These are phyloP conservation scores for Mucor piriformis DNA, from an alignment of 371 early-diverging fungal species.

Conservation along the genomic window DNA sequence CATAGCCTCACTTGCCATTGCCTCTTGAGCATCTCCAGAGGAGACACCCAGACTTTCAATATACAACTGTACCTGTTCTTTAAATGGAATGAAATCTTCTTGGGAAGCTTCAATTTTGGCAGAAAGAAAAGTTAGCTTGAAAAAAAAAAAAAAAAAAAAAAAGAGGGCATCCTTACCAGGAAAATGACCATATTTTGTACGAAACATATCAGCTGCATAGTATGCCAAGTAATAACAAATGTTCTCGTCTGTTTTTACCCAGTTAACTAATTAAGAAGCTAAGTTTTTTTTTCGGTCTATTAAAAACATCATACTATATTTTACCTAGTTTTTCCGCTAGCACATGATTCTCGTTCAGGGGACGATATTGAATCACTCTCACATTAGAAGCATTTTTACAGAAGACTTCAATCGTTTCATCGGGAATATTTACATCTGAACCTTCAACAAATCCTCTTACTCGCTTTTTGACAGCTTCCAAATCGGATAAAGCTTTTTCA, in stretches of 20 bases:
- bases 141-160: neutral
- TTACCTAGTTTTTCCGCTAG: constrained; percentile 55
- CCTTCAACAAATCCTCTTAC: constrained; percentile 55
- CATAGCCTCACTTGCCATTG: constrained; percentile 13
- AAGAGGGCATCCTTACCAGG: constrained; percentile 43
- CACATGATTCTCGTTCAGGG: constrained; percentile 60
- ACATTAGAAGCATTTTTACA: constrained; percentile 83
- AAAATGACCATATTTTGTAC: constrained; percentile 52
- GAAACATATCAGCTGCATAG: constrained; percentile 76
- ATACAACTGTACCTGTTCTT: constrained; percentile 25
- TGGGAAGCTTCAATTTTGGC: constrained; percentile 23
- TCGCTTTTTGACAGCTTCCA: constrained; percentile 53
- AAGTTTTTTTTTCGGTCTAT: neutral
- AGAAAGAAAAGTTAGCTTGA: neutral
- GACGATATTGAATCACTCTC: constrained; percentile 67
- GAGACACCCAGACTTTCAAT: constrained; percentile 21
- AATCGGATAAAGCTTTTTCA: constrained; percentile 78
- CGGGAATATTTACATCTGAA: constrained; percentile 57
- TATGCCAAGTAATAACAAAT: constrained; percentile 71
- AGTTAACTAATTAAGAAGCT: constrained; percentile 39
- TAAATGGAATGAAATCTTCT: constrained; percentile 39
- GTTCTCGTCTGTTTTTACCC: constrained; percentile 60
- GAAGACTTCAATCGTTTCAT: constrained; percentile 76
- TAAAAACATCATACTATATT: neutral
- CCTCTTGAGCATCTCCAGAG: constrained; percentile 9